Evolutionary conservation across 768 basidiomycete genomes (phyloP).

Genomic region (Boletus patriciae): DNA sequence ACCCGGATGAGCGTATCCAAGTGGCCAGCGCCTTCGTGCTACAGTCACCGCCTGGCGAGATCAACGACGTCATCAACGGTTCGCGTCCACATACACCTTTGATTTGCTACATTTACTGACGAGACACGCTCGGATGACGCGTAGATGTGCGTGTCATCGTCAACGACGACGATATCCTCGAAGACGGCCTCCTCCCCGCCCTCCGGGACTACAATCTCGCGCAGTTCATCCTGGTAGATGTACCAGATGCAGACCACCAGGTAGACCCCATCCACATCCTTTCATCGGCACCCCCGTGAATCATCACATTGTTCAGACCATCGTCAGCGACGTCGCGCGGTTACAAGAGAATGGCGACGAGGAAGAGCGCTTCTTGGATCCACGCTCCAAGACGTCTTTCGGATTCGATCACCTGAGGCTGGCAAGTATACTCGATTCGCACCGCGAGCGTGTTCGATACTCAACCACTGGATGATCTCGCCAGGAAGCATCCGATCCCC

Average conservation of each 20-base stretch:
- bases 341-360: constrained; percentile 43
- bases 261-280: constrained; percentile 38
- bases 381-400: constrained; percentile 75
- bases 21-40: constrained; percentile 77
- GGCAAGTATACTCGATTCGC: constrained; percentile 45
- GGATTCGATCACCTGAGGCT: constrained; percentile 82
- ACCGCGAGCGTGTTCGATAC: background rate
- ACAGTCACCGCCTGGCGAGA: constrained; percentile 93
- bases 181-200: constrained; percentile 73
- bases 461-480: background rate
- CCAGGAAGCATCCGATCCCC: constrained; percentile 78
- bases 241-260: constrained; percentile 74
- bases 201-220: constrained; percentile 82
- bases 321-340: constrained; percentile 74
- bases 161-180: constrained; percentile 80
- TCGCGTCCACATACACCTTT: constrained; percentile 7
- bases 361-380: constrained; percentile 78
- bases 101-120: background rate
- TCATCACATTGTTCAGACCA: constrained; percentile 52
- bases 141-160: constrained; percentile 90
- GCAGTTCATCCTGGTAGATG: constrained; percentile 85
- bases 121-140: constrained; percentile 14
- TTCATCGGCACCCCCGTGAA: background rate
- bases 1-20: constrained; percentile 57
- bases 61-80: constrained; percentile 96